A percentile compares a stretch with the other conserved stretches of the same genome.
Evolutionary conservation across 129 eudicot species (phyloP).

Genomic region (Silybum marianum): DNA sequence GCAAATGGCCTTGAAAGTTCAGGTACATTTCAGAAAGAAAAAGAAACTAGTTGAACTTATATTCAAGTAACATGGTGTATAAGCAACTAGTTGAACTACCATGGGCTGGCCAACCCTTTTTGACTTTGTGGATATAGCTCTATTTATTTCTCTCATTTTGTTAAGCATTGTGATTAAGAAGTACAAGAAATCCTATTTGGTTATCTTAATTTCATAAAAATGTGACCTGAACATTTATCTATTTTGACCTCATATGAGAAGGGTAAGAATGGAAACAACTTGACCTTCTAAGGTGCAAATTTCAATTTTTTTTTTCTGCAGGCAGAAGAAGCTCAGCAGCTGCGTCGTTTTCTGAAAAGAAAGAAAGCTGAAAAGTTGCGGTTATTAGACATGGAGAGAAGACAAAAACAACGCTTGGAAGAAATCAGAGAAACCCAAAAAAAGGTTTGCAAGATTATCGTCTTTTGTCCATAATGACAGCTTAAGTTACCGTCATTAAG

Average conservation of each 20-base stretch:
- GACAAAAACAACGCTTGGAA: constrained; percentile 78
- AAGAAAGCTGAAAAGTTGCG: constrained; percentile 62
- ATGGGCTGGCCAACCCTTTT: neutral
- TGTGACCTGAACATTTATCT: neutral
- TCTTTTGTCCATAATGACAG: constrained; percentile 1
- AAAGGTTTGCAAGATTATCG: constrained; percentile 46
- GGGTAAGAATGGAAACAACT: neutral
- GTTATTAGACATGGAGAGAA: constrained; percentile 69
- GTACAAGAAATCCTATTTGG: neutral
- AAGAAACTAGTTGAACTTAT: neutral
- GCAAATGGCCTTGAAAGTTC: constrained; percentile 44
- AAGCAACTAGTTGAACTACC: neutral
- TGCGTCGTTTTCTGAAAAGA: constrained; percentile 57
- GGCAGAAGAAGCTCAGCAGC: constrained; percentile 75
- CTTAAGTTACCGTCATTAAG: neutral
- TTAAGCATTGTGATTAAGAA: neutral
- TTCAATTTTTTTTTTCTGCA: constrained; percentile 26
- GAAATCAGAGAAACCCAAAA: constrained; percentile 77
- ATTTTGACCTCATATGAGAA: too few species aligned
- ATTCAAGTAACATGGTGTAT: neutral
- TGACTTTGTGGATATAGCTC: neutral
- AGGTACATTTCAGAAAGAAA: constrained; percentile 45
- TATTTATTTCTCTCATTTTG: neutral
- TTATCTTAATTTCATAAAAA: neutral
- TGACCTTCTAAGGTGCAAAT: neutral